Conservation (phyloP, 2,329 filamentous ascomycete species). For the Dactylellina parvicollis region DNA sequence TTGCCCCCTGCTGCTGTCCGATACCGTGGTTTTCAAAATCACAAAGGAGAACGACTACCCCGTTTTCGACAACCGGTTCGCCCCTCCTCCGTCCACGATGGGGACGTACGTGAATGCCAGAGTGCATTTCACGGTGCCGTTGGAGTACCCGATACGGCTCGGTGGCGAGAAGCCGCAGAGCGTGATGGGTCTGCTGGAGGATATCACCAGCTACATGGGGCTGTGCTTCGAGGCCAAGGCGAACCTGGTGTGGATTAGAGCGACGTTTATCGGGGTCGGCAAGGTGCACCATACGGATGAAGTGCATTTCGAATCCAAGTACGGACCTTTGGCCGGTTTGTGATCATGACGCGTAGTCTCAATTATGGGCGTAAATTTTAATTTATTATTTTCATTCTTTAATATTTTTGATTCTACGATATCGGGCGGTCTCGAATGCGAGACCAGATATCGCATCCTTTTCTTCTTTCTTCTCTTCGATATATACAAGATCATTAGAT, state of each 20-base stretch:
- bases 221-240: constrained; percentile 15
- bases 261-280: constrained; percentile 25
- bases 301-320: constrained; percentile 23
- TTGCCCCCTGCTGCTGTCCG: constrained; percentile 13
- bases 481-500: constrained; percentile 38
- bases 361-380: background rate
- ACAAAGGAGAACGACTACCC: constrained; percentile 11
- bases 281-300: constrained; percentile 24
- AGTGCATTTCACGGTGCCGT: constrained; percentile 10
- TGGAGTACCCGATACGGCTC: constrained; percentile 22
- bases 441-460: no score
- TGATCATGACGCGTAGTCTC: no score
- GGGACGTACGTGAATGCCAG: constrained; percentile 15
- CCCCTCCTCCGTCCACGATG: background rate
- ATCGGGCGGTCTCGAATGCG: no score
- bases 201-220: constrained; percentile 24
- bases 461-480: background rate
- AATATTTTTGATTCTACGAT: background rate
- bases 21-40: constrained; percentile 28
- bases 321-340: background rate
- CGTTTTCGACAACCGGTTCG: constrained; percentile 24
- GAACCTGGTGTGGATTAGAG: constrained; percentile 26
- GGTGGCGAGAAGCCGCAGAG: constrained; percentile 36
- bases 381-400: background rate
- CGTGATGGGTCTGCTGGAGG: constrained; percentile 26